Evolutionary conservation across 208 protist species (phyloP), one percentile per base, ranked within the genome.

Genomic region (Trypanosoma congolense): DNA sequence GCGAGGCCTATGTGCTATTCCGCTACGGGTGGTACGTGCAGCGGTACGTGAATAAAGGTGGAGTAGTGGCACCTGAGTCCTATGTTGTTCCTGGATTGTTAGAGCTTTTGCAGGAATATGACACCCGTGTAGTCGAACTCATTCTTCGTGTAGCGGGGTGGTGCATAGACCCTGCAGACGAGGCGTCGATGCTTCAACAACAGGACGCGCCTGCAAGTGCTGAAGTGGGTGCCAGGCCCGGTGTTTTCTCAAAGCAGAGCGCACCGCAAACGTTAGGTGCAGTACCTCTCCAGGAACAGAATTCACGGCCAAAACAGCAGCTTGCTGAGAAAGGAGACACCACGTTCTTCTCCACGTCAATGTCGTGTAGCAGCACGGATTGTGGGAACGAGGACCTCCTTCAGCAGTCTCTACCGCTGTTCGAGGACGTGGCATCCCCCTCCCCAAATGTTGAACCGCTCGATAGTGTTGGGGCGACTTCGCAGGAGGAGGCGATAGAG

Each of bases 401-500:
- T 25, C 42, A 46, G 18, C 6, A 46, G 10, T 46, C 42, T n/a
- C 42, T n/a, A 25, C 33, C 46, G 18, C 12, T 29, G 25, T 44
- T 14, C 4, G 55, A 56, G n/a, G 4, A 18, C 24, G 10, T 35
- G 2, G 14, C 25, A 16, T 18, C 54, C 12, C 25, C 38, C 36
- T 8, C 29, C 8, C 1, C 25, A 8, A 16, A 28, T 0, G n/a
- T 70, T 33, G 42, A 43, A 16, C 8, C 26, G 24, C 76, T 64
- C 25, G 86, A 93, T 46, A 67, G 64, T 31, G 46, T 93, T 28
- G 79, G 70, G 19, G 56, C 74, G 44, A n/a, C 38, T 28, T 76
- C 62, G 21, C 48, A 80, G 29, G 77, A 89, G 46, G 83, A 87
- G 46, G 77, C 78, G 52, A 62, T 93, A 48, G 87, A 93, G 65